phyloP scores from a whole-genome alignment of 768 basidiomycete species.

The Leccinum uliginosum region DNA sequence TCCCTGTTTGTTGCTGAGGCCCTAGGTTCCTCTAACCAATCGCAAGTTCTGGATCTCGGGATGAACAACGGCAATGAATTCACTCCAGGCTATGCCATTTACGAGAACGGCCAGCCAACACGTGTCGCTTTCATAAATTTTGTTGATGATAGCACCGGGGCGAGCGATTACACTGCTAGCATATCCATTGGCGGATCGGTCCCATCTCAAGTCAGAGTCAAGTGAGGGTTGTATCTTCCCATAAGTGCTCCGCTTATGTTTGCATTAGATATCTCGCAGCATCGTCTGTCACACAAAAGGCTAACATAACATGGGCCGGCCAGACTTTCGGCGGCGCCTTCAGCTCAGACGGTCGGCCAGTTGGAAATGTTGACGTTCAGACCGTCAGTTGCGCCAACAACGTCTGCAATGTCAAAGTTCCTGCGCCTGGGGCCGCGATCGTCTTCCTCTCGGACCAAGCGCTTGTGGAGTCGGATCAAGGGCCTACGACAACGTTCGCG shows the following conservation, averaged over 20 bases:
- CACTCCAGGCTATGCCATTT: conserved; percentile 63
- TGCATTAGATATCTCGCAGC: conserved; percentile 54
- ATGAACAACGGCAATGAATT: conserved; percentile 45
- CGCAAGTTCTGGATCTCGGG: conserved; percentile 63
- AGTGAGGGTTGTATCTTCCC: conserved; percentile 31
- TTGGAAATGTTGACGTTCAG: conserved; percentile 50
- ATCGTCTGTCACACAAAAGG: conserved; percentile 51
- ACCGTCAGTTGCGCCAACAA: conserved; percentile 56
- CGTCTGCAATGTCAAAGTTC: conserved; percentile 56
- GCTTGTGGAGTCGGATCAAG: conserved; percentile 32
- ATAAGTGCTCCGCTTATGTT: background rate
- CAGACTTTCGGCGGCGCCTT: conserved; percentile 65
- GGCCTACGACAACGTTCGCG: conserved; percentile 44
- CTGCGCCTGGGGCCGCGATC: conserved; percentile 70
- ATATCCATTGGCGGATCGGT: conserved; percentile 45
- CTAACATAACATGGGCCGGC: conserved; percentile 73
- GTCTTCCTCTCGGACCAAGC: conserved; percentile 58
- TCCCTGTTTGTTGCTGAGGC: conserved; percentile 66
- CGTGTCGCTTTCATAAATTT: conserved; percentile 73
- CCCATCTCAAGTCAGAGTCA: conserved; percentile 51
- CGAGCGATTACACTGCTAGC: conserved; percentile 47
- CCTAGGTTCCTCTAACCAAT: conserved; percentile 57
- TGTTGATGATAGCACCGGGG: conserved; percentile 55
- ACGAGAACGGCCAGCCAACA: conserved; percentile 60
- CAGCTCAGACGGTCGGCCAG: conserved; percentile 63